Conservation (phyloP, 2,329 filamentous ascomycete genomes). For the Colletotrichum agaves region DNA sequence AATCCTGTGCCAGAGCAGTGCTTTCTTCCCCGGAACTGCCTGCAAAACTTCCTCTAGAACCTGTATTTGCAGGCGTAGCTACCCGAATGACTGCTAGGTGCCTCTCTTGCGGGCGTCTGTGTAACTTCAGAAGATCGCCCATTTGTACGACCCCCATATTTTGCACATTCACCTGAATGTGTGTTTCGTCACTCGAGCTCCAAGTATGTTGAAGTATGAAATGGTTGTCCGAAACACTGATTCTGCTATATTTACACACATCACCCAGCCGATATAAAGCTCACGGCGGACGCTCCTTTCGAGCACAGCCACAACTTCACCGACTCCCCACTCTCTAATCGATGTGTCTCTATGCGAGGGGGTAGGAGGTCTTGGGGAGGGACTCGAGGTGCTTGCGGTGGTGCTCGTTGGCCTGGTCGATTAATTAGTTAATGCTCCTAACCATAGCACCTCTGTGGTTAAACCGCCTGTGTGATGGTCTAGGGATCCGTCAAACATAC, state of each 20-base stretch:
- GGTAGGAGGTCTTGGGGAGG: slow-evolving; percentile 82
- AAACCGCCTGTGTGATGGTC: background rate
- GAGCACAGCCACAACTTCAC: background rate
- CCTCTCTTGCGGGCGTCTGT: no score
- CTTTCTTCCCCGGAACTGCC: no score
- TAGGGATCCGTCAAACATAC: slow-evolving; percentile 64
- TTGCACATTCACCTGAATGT: no score
- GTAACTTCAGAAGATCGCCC: no score
- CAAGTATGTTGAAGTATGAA: slow-evolving; percentile 10
- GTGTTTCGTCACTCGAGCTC: background rate
- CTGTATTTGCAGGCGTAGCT: no score
- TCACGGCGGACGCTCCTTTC: background rate
- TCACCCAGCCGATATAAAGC: slow-evolving; percentile 18
- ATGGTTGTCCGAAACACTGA: slow-evolving; percentile 27
- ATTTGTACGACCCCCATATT: no score
- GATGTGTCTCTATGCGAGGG: slow-evolving; percentile 64
- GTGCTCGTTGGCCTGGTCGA: slow-evolving; percentile 83
- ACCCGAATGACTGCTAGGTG: no score
- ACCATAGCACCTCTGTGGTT: background rate
- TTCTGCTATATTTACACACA: slow-evolving; percentile 38
- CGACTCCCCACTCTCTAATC: slow-evolving; percentile 5
- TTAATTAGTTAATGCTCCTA: slow-evolving; percentile 9
- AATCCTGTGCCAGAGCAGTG: no score
- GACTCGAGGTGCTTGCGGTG: slow-evolving; percentile 87
- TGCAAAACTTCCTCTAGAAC: background rate